Percentiles rank a stretch among this genome's conserved stretches.
Evolutionary conservation across 176 grass and related monocot species (phyloP).

Genomic region (Oryza glaberrima): DNA sequence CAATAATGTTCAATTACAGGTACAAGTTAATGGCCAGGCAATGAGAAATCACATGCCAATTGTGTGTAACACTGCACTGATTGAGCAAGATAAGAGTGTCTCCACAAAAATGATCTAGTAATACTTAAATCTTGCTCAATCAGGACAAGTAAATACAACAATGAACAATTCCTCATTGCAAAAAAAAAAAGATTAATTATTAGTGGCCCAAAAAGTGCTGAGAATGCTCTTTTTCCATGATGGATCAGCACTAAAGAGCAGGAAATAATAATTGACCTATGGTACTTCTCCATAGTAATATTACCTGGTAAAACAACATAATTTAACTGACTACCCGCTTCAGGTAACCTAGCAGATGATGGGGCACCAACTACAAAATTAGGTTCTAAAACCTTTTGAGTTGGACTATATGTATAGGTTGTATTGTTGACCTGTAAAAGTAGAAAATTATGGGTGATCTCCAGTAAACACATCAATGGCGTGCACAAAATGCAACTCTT

Average conservation of each 20-base stretch:
- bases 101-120: constrained; percentile 20
- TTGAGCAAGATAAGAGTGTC: constrained; percentile 47
- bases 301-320: constrained; percentile 77
- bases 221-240: constrained; percentile 26
- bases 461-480: constrained; percentile 39
- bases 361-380: constrained; percentile 60
- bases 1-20: constrained; percentile 42
- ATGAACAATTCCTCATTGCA: constrained; percentile 4
- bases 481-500: constrained; percentile 31
- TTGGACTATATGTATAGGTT: constrained; percentile 52
- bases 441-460: constrained; percentile 48
- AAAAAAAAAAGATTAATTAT: constrained; percentile 13
- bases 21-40: constrained; percentile 5
- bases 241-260: constrained; percentile 21
- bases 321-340: constrained; percentile 67
- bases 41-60: constrained; percentile 27
- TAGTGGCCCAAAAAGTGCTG: constrained; percentile 18
- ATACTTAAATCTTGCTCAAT: constrained; percentile 47
- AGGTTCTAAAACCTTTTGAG: constrained; percentile 62
- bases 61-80: constrained; percentile 25
- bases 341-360: constrained; percentile 63
- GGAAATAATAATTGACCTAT: constrained; percentile 23
- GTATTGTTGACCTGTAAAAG: constrained; percentile 83
- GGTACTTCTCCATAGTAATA: constrained; percentile 37
- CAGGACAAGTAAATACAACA: constrained; percentile 47